These are phyloP conservation scores for Lagerstroemia speciosa DNA, from an alignment of 345 rosid species.

Conservation along the genomic window DNA sequence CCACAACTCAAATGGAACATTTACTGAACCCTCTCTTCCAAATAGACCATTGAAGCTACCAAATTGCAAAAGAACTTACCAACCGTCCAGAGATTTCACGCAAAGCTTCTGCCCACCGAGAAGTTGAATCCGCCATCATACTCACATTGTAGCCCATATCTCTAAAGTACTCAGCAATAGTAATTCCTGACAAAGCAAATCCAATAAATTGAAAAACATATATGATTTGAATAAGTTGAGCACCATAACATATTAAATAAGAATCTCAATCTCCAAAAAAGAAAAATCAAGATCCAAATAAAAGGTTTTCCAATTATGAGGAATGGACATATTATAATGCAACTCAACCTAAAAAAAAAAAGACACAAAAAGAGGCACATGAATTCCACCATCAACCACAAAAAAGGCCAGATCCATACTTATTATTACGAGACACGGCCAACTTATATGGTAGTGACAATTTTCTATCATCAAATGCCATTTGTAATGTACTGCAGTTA, in stretches of 20 bases:
- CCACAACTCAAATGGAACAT: background rate
- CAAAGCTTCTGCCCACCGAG: constrained; percentile 99
- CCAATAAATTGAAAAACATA: background rate
- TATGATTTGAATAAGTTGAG: background rate
- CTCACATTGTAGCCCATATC: constrained; percentile 99
- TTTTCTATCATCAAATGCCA: background rate
- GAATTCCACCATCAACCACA: background rate
- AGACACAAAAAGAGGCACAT: background rate
- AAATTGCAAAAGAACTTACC: constrained; percentile 33
- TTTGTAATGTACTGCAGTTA: background rate
- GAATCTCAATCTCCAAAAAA: background rate
- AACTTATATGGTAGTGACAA: background rate
- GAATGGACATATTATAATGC: background rate
- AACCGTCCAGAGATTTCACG: constrained; percentile 99
- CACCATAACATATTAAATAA: background rate
- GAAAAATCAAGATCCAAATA: background rate
- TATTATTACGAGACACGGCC: background rate
- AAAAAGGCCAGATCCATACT: background rate
- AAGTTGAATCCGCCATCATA: constrained; percentile 99
- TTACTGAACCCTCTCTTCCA: background rate
- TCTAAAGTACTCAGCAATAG: constrained; percentile 97
- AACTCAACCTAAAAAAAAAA: no score
- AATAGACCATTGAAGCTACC: background rate
- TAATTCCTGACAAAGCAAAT: constrained; percentile 56
- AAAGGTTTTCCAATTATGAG: background rate